Evolutionary conservation across 2,329 filamentous ascomycete genomes (phyloP).

Genomic region (Colletotrichum plurivorum): DNA sequence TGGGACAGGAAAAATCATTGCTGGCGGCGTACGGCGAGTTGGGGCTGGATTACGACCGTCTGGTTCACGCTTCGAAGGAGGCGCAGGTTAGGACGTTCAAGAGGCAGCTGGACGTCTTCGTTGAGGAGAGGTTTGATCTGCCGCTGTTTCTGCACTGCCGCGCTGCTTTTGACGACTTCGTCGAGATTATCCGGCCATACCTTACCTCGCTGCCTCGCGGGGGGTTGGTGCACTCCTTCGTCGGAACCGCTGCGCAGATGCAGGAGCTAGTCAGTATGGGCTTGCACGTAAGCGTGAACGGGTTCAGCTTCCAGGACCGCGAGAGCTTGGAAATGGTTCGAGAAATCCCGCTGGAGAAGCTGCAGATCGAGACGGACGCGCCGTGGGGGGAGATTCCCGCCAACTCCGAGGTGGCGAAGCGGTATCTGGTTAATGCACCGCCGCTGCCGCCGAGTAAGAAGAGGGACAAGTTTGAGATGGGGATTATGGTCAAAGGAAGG

Average conservation of each 20-base stretch:
- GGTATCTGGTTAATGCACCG: constrained; percentile 55
- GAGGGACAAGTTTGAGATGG: constrained; percentile 61
- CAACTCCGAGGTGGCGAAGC: constrained; percentile 53
- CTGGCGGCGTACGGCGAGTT: constrained; percentile 64
- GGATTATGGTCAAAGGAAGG: constrained; percentile 63
- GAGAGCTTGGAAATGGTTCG: constrained; percentile 59
- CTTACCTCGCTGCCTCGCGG: constrained; percentile 51
- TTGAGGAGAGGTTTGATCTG: constrained; percentile 48
- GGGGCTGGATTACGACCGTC: constrained; percentile 64
- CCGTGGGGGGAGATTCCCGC: constrained; percentile 61
- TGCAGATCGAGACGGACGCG: constrained; percentile 64
- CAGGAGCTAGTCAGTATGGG: constrained; percentile 52
- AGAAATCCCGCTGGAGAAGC: constrained; percentile 53
- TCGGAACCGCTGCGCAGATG: constrained; percentile 57
- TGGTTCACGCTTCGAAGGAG: constrained; percentile 58
- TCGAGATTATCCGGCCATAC: constrained; percentile 57
- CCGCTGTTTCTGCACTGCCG: constrained; percentile 60
- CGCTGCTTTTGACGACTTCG: constrained; percentile 59
- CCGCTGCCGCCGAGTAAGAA: constrained; percentile 60
- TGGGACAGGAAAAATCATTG: constrained; percentile 44
- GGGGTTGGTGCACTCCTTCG: constrained; percentile 57
- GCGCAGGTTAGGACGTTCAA: constrained; percentile 57
- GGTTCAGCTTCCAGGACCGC: constrained; percentile 58
- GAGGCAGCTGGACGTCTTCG: constrained; percentile 57
- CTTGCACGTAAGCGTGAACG: constrained; percentile 63